Evolutionary conservation across 2,329 filamentous ascomycete genomes (phyloP), one percentile per base, ranked within the genome.

Genomic region (Blastomyces gilchristii): DNA sequence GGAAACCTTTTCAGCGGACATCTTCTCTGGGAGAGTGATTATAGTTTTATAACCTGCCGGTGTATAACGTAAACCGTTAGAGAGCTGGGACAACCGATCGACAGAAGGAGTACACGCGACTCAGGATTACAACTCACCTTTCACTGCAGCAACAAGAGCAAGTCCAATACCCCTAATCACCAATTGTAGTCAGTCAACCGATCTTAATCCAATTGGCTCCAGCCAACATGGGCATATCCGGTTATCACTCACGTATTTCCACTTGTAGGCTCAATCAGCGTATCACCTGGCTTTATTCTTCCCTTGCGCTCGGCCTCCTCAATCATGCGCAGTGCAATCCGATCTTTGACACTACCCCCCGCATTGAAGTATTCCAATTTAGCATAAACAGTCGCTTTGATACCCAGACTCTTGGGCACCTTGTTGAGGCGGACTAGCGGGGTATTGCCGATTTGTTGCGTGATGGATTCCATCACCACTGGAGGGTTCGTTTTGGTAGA

Each of bases 1-100:
- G 1, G 93, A 89, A 49, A 99, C 94, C 78, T 99, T 99, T 78
- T 99, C 94, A 58, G 91, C 89, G 1, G 91, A 97, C 94, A 99
- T 99, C 82, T 99, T 99, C 80, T 99, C 94, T 60, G 94, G 94
- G 56, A 99, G 85, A 12, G 94, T 99, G 76, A 99, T 99, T 78
- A 99, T 97, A 50, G 92, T 95, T 78, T 93, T 93, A 83, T 97
- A 99, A 68, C 92, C 77, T 77, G 37, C 16, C 3, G 12, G 11
- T 28, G 6, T 8, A 52, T 31, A 3, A 47, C 34, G 4, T 47
- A 47, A 31, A 16, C 18, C 18, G 22, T 45, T 49, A 45, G 12
- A 47, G 9, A 22, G 34, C 34, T 37, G 7, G 34, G 34, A 45
- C 22, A 34, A 22, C 52, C 2, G 7, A 11, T 31, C 7, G 25